phyloP scores from a whole-genome alignment of 1,284 basidiomycete genomes.

The Cryptococcus sp. region DNA sequence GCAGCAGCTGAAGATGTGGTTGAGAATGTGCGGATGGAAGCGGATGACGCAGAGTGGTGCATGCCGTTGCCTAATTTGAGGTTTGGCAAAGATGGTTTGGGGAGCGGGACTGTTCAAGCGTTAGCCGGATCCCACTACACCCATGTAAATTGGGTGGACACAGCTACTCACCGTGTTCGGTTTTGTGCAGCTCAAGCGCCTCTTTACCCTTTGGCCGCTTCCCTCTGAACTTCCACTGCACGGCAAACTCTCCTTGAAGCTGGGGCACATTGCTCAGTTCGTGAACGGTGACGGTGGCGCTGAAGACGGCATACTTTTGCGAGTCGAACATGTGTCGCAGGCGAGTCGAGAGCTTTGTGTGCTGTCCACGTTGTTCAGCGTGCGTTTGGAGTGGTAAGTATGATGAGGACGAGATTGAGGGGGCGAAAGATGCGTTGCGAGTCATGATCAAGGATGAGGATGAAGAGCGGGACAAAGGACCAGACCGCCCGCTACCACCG shows the following conservation, averaged over 20 bases:
- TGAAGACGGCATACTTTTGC: slow-evolving; percentile 35
- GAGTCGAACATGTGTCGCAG: slow-evolving; percentile 38
- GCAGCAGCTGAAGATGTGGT: slow-evolving; percentile 15
- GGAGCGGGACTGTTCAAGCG: slow-evolving; percentile 9
- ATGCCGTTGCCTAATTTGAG: slow-evolving; percentile 19
- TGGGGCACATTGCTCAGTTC: slow-evolving; percentile 48
- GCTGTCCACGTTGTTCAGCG: neutral
- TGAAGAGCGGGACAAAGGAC: too few species aligned
- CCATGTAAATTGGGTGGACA: too few species aligned
- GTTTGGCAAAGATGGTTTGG: slow-evolving; percentile 33
- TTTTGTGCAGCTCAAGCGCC: slow-evolving; percentile 10
- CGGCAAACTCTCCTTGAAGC: slow-evolving; percentile 40
- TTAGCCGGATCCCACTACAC: too few species aligned
- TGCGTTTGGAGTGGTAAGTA: too few species aligned
- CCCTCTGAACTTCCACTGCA: slow-evolving; percentile 45
- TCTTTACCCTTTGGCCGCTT: slow-evolving; percentile 30
- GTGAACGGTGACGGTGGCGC: slow-evolving; percentile 37
- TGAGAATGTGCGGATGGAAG: slow-evolving; percentile 20
- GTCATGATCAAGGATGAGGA: too few species aligned
- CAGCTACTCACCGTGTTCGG: slow-evolving; percentile 10
- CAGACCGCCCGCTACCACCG: too few species aligned
- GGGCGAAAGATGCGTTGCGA: too few species aligned
- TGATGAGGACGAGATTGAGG: too few species aligned
- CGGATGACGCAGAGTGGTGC: slow-evolving; percentile 20
- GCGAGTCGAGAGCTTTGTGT: slow-evolving; percentile 12